phyloP scores from a whole-genome alignment of 306 rosid genomes.

The Inga laurina region DNA sequence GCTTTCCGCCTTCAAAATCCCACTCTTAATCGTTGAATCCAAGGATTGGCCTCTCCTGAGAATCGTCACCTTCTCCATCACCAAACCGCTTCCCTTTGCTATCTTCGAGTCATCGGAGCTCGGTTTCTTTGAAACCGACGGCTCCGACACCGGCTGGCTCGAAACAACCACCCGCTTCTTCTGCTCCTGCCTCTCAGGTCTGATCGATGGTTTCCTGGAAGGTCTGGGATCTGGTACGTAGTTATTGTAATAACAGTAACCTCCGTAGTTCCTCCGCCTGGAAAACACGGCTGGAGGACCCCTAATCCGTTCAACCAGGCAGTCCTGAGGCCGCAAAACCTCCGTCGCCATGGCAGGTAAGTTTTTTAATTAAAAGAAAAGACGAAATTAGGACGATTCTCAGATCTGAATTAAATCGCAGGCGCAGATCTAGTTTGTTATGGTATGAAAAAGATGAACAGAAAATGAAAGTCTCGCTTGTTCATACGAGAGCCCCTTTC shows the following conservation, averaged over 20 bases:
- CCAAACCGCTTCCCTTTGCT: slow-evolving; percentile 31
- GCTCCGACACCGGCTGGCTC: slow-evolving; percentile 27
- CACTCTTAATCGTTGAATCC: slow-evolving; percentile 55
- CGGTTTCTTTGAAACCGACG: slow-evolving; percentile 36
- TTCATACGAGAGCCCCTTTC: background rate
- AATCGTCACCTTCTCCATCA: slow-evolving; percentile 69
- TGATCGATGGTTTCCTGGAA: slow-evolving; percentile 42
- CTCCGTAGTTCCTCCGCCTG: slow-evolving; percentile 50
- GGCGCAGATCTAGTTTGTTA: too few relatives aligned
- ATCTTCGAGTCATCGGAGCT: slow-evolving; percentile 58
- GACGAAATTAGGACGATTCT: too few relatives aligned
- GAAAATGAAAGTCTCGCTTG: background rate
- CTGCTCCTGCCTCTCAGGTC: slow-evolving; percentile 48
- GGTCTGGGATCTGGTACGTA: slow-evolving; percentile 37
- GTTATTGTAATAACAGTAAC: slow-evolving; percentile 12
- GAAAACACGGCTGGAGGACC: slow-evolving; percentile 42
- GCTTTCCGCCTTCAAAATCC: slow-evolving; percentile 45
- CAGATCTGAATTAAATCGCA: too few relatives aligned
- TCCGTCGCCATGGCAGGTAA: slow-evolving; percentile 68
- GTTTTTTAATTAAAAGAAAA: too few relatives aligned
- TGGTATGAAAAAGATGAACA: too few relatives aligned
- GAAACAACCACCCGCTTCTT: slow-evolving; percentile 34
- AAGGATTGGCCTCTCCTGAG: slow-evolving; percentile 78
- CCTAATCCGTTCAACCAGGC: slow-evolving; percentile 54
- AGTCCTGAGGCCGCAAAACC: slow-evolving; percentile 76